Percentiles rank a stretch among this genome's conserved stretches.
Conservation (phyloP, 805 yeast genomes). For the Schizosaccharomyces japonicus region DNA sequence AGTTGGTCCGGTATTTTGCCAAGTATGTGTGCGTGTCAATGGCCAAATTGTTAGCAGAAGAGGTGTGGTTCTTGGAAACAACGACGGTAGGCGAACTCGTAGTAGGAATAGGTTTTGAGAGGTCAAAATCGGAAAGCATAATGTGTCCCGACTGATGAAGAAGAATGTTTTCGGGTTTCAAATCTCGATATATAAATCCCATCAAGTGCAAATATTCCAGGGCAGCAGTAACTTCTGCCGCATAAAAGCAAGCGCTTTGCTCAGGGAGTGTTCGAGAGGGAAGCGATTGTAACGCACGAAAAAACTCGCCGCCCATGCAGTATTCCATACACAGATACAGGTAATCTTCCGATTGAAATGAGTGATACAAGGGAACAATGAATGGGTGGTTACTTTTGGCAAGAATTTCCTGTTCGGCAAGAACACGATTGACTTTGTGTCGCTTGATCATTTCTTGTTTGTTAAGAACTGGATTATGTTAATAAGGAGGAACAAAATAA, state of each 20-base stretch:
- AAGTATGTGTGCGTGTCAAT: slow-evolving; percentile 85
- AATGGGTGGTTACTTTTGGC: slow-evolving; percentile 93
- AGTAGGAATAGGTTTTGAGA: slow-evolving; percentile 70
- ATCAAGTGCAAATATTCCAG: slow-evolving; percentile 80
- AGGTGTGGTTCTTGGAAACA: slow-evolving; percentile 12
- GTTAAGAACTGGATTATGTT: slow-evolving; percentile 28
- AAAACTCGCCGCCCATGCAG: slow-evolving; percentile 98
- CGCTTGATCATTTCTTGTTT: slow-evolving; percentile 88
- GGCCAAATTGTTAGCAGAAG: slow-evolving; percentile 27
- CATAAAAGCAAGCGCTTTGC: slow-evolving; percentile 75
- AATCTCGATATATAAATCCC: slow-evolving; percentile 92
- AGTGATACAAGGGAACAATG: slow-evolving; percentile 84
- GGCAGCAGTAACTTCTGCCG: slow-evolving; percentile 93
- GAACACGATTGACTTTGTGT: slow-evolving; percentile 77
- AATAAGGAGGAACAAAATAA: background rate
- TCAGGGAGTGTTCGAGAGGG: slow-evolving; percentile 67
- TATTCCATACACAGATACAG: slow-evolving; percentile 91
- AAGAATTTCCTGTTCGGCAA: slow-evolving; percentile 89
- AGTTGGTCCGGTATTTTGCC: slow-evolving; percentile 87
- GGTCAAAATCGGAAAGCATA: slow-evolving; percentile 89
- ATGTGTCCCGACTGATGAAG: slow-evolving; percentile 94
- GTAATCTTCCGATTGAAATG: slow-evolving; percentile 83
- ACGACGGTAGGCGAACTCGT: slow-evolving; percentile 55
- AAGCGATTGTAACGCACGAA: slow-evolving; percentile 82
- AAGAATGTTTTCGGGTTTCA: slow-evolving; percentile 87